These are phyloP conservation scores for Starmerella vitae DNA, from an alignment of 805 yeast species.

Conservation along the genomic window DNA sequence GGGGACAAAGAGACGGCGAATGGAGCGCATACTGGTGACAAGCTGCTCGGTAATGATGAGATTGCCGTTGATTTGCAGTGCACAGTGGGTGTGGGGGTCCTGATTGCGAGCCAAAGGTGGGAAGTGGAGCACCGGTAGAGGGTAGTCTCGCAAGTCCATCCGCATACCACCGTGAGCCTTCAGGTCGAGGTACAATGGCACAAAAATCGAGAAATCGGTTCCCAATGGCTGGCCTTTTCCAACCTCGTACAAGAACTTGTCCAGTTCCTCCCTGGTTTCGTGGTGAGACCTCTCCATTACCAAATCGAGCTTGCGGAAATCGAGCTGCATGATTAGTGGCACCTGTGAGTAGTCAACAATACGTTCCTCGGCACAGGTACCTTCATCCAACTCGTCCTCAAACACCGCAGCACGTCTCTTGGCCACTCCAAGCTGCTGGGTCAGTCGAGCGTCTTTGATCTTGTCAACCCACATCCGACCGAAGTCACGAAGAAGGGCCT, in stretches of 20 bases:
- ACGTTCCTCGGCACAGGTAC: slow-evolving; percentile 33
- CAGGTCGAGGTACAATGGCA: slow-evolving; percentile 47
- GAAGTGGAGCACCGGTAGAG: slow-evolving; percentile 64
- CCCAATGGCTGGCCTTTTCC: slow-evolving; percentile 78
- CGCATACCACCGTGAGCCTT: slow-evolving; percentile 20
- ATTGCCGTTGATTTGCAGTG: slow-evolving; percentile 42
- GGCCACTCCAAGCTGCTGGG: slow-evolving; percentile 29
- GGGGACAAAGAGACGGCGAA: slow-evolving; percentile 51
- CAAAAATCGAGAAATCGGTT: slow-evolving; percentile 48
- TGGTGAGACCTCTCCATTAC: slow-evolving; percentile 38
- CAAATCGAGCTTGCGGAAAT: slow-evolving; percentile 38
- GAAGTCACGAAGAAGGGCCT: slow-evolving; percentile 34
- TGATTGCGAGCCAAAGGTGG: slow-evolving; percentile 37
- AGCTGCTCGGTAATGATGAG: slow-evolving; percentile 57
- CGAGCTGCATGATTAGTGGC: slow-evolving; percentile 43
- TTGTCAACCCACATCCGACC: slow-evolving; percentile 61
- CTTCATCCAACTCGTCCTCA: slow-evolving; percentile 24
- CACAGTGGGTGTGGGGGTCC: slow-evolving; percentile 22
- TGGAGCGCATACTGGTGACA: slow-evolving; percentile 35
- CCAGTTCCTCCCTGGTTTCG: slow-evolving; percentile 37
- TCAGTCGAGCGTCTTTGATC: slow-evolving; percentile 31
- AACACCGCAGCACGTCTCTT: slow-evolving; percentile 26
- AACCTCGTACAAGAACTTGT: slow-evolving; percentile 49
- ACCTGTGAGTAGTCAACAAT: slow-evolving; percentile 36
- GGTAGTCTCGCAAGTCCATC: slow-evolving; percentile 54